A percentile compares a stretch with the other conserved stretches of the same genome.
These are phyloP conservation scores for Pichia sp. DNA, from an alignment of 1,139 yeast genomes.

Conservation along the genomic window DNA sequence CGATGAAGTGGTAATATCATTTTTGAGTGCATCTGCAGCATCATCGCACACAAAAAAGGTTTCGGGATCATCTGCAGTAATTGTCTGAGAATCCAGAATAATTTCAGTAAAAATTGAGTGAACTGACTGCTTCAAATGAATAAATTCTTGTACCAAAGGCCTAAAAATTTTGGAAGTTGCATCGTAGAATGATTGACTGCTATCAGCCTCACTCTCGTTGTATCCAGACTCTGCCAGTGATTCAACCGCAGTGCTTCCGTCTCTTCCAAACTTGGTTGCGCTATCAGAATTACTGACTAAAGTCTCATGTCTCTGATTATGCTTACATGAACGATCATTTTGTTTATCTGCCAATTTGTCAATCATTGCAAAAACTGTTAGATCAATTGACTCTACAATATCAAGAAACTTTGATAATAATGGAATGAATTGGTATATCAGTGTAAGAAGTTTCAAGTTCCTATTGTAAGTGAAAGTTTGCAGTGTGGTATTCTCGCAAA, in stretches of 20 bases:
- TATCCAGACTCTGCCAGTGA: background rate
- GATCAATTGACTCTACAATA: conserved; percentile 52
- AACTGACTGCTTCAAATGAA: conserved; percentile 64
- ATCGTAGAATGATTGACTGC: conserved; percentile 23
- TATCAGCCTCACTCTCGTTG: conserved; percentile 6
- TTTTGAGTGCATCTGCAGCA: conserved; percentile 17
- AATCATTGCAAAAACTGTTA: conserved; percentile 40
- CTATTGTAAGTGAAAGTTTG: conserved; percentile 33
- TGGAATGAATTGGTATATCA: conserved; percentile 45
- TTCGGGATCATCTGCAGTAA: conserved; percentile 68
- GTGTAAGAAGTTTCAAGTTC: conserved; percentile 44
- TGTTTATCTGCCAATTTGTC: conserved; percentile 16
- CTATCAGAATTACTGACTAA: conserved; percentile 5
- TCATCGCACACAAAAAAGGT: conserved; percentile 38
- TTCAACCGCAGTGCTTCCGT: background rate
- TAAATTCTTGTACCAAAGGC: conserved; percentile 64
- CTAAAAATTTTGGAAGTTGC: conserved; percentile 30
- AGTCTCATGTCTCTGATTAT: conserved; percentile 13
- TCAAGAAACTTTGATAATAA: conserved; percentile 43
- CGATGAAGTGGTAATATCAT: background rate
- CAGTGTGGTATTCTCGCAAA: conserved; percentile 25
- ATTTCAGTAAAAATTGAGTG: conserved; percentile 57
- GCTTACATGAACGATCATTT: background rate
- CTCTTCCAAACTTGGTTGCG: background rate
- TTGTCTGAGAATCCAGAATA: conserved; percentile 59